Evolutionary conservation across 2,329 filamentous ascomycete species (phyloP), one percentile per base, ranked within the genome.

Genomic region (Exserohilum turcica): DNA sequence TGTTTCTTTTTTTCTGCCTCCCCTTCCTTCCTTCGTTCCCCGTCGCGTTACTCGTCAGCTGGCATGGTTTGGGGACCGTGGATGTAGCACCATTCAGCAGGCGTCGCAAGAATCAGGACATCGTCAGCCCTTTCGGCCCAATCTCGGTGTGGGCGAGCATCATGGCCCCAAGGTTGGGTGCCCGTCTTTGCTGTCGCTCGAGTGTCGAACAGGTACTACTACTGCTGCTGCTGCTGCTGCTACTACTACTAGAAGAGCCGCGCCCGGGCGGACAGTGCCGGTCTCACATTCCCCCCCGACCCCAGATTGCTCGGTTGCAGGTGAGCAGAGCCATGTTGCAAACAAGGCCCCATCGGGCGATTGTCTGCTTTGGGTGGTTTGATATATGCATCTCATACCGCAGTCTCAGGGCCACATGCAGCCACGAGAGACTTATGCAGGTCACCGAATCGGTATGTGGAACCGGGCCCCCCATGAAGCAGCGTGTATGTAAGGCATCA

Each of bases 341-440:
- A 40, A 24, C 28, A 24, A 37, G 50, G 48, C 32, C 19, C 9
- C 27, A 27, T 44, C 48, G 57, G 54, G 46, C 24, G 19, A 33
- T 27, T 55, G 52, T 50, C 52, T 52, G 29, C 46, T 40, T 59
- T 48, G 44, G 38, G 43, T 21, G 16, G 45, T 50, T 49, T 45
- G 46, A 47, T 44, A 51, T 47, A 57, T 39, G 50, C 56, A 48
- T 39, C 40, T 51, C 43, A 43, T 46, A 43, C 40, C 46, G 37
- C 37, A 21, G 35, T 18, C 27, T 36, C 43, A 45, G 21, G 45
- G 37, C 29, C 36, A 45, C 33, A 36, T 47, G 44, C 43, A 56
- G 44, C 48, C 47, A 53, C 31, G 35, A 19, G 19, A 31, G 27
- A 43, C 51, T 55, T 48, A 61, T 61, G 59, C 54, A 57, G 29